These are phyloP conservation scores for Venturia asperata DNA, from an alignment of 2,329 filamentous ascomycete genomes.

Conservation along the genomic window DNA sequence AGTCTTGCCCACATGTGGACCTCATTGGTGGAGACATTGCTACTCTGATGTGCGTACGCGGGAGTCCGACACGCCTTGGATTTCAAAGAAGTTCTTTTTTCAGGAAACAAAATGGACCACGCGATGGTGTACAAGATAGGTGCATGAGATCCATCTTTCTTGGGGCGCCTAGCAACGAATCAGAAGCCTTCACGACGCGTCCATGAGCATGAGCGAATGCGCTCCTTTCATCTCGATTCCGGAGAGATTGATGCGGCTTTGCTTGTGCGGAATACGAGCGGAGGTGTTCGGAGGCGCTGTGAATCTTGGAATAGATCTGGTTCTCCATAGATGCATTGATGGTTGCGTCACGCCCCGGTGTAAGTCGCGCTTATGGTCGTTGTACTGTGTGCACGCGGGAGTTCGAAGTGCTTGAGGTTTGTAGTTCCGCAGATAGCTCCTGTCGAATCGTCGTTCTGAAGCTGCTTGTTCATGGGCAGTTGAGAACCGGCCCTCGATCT, in stretches of 20 bases:
- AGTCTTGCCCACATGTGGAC: not conserved
- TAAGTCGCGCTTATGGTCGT: not conserved
- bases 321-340: not conserved
- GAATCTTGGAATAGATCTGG: not conserved
- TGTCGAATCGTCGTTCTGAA: not conserved
- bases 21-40: conserved; percentile 7
- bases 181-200: not conserved
- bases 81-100: not conserved
- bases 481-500: not conserved
- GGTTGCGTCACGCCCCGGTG: not conserved
- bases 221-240: conserved; percentile 15
- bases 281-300: not conserved
- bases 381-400: not conserved
- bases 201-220: not conserved
- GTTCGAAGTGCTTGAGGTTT: no score
- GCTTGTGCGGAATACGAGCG: conserved; percentile 9
- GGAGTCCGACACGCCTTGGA: not conserved
- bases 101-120: not conserved
- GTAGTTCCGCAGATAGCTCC: not conserved
- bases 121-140: conserved; percentile 9
- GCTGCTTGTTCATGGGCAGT: not conserved
- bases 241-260: conserved; percentile 3
- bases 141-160: conserved; percentile 1
- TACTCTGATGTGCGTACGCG: not conserved
- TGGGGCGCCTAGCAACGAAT: not conserved